Conservation (phyloP, 1,284 basidiomycete species). For the Ceratobasidium sp. region DNA sequence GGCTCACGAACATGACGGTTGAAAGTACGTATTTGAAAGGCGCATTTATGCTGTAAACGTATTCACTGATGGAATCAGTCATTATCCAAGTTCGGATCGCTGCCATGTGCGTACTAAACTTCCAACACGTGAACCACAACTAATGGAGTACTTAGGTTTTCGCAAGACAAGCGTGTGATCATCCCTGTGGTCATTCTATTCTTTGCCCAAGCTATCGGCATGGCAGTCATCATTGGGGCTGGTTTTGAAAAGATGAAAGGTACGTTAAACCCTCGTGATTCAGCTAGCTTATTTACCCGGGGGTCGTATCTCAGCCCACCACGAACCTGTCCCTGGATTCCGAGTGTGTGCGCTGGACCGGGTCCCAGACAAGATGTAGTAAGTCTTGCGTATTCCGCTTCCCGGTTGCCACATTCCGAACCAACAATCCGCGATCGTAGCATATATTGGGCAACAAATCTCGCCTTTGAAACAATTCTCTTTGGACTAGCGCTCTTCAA, state of each 20-base stretch:
- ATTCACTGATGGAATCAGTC: not conserved
- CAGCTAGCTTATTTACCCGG: not conserved
- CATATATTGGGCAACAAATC: slow-evolving; percentile 36
- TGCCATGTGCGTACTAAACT: slow-evolving; percentile 19
- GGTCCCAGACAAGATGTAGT: slow-evolving; percentile 24
- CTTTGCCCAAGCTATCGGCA: slow-evolving; percentile 28
- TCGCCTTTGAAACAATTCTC: slow-evolving; percentile 17
- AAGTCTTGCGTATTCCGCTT: not conserved
- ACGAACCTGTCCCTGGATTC: slow-evolving; percentile 26
- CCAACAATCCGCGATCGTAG: not conserved
- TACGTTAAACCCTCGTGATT: slow-evolving; percentile 13
- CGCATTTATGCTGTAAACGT: not conserved
- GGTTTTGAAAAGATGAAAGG: slow-evolving; percentile 22
- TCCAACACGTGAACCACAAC: not conserved
- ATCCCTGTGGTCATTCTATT: slow-evolving; percentile 20
- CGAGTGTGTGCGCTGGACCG: slow-evolving; percentile 14
- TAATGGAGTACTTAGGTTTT: slow-evolving; percentile 18
- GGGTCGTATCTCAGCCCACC: slow-evolving; percentile 2
- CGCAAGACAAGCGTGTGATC: slow-evolving; percentile 29
- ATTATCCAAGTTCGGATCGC: slow-evolving; percentile 36
- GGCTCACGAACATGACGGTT: slow-evolving; percentile 37
- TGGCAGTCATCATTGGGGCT: slow-evolving; percentile 27
- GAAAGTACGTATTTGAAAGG: slow-evolving; percentile 11
- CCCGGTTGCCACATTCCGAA: not conserved
- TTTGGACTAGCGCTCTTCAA: slow-evolving; percentile 26